A percentile compares a stretch with the other conserved stretches of the same genome.
phyloP scores from a whole-genome alignment of 2,329 filamentous ascomycete genomes.

The Beauveria bassiana region DNA sequence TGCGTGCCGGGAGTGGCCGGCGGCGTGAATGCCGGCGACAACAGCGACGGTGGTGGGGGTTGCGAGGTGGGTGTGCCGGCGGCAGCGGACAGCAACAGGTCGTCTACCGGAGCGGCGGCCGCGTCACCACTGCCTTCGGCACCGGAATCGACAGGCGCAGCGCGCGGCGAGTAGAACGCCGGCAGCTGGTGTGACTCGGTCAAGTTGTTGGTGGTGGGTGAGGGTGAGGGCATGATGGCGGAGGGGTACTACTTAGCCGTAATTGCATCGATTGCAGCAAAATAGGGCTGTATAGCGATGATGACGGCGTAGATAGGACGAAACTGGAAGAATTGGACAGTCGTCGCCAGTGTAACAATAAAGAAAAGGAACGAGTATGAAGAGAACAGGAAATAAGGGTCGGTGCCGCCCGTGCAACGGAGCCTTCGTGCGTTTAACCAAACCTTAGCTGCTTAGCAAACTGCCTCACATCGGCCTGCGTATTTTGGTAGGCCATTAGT shows the following conservation, averaged over 20 bases:
- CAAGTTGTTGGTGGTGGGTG: conserved; percentile 12
- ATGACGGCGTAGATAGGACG: not conserved
- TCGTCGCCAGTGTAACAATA: not conserved
- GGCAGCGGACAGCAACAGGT: conserved; percentile 28
- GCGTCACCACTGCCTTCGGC: conserved; percentile 8
- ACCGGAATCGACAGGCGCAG: conserved; percentile 15
- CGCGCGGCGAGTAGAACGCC: conserved; percentile 32
- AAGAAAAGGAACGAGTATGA: not conserved
- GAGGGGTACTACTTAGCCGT: not conserved
- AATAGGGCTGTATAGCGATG: not conserved
- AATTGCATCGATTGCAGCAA: conserved; percentile 1
- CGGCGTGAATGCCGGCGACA: conserved; percentile 80
- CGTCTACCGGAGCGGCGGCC: conserved; percentile 19
- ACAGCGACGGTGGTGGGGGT: conserved; percentile 56
- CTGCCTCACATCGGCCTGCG: not conserved
- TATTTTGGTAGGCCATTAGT: conserved; percentile 2
- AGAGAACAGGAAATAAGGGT: not conserved
- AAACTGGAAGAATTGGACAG: not conserved
- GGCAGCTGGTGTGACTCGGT: conserved; percentile 23
- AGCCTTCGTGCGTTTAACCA: not conserved
- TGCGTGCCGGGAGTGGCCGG: conserved; percentile 55
- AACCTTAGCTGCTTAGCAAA: conserved; percentile 4
- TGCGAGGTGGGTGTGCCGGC: conserved; percentile 11
- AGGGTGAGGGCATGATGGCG: conserved; percentile 9
- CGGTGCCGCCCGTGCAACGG: not conserved